Evolutionary conservation across 2,329 filamentous ascomycete genomes (phyloP), one percentile per base, ranked within the genome.

Genomic region (Aspergillus persii): DNA sequence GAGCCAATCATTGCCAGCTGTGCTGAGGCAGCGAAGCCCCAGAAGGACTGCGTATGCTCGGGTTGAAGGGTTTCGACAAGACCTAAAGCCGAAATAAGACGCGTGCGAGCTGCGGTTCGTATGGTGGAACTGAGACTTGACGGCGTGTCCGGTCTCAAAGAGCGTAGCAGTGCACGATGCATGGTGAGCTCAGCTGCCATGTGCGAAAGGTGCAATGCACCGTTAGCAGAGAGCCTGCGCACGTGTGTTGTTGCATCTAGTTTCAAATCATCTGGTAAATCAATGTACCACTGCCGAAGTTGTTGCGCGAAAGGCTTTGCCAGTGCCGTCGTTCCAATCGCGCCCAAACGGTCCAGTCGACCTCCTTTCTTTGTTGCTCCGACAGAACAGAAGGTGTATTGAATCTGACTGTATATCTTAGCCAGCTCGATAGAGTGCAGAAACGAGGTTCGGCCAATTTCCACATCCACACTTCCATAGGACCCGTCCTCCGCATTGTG

Each of bases 1-100:
- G 75, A 73, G 8, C 77, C 74, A 8, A 79, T 70, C n/a, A 80
- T 68, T 1, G 74, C 73, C 53, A 79, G 74, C 60, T 75, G 76
- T 65, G 77, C 76, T 29, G 75, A 74, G 3, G 78, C 78, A 5
- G 76, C 73, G 15, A 76, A 80, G 59, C 78, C 80, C 79, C 79
- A 81, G 67, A 81, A 81, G 0, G 77, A 78, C 39, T 77, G 74
- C 7, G 81, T 71, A 50, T 81, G 79, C 33, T 78, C 76, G 4
- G 77, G 75, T 41, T 77, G 76, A 5, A 81, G 68, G 18, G 72
- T 67, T 36, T 77, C 74, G n/a, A 80, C 71, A 57, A 81, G 80
- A 18, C 75, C 74, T 61, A 79, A 77, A n/a, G 77, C 77, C 15
- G 75, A 78, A 39, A 71, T 70, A 31, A 81, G 74, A 5, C 79